Conservation (phyloP, 148 eudicot species). For the Salicornia ramosissima region DNA sequence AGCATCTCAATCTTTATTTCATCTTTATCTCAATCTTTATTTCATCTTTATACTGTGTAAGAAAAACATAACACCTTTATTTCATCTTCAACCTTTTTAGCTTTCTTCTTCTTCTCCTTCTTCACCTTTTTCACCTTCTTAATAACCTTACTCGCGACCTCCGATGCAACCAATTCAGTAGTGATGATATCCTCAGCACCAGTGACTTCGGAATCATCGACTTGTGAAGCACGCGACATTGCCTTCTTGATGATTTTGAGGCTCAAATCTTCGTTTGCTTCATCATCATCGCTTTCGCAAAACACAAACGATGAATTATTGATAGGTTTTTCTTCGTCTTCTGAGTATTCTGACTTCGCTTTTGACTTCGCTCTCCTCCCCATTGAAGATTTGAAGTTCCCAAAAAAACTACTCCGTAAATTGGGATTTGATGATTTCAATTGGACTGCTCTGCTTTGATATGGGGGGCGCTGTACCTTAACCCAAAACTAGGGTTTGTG, state of each 20-base stretch:
- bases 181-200: slow-evolving; percentile 20
- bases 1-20: background rate
- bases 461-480: background rate
- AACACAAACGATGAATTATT: background rate
- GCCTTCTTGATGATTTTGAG: slow-evolving; percentile 75
- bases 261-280: slow-evolving; percentile 84
- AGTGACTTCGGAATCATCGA: background rate
- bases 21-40: slow-evolving; percentile 10
- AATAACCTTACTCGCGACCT: slow-evolving; percentile 23
- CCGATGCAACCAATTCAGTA: slow-evolving; percentile 20
- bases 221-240: slow-evolving; percentile 37
- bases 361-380: slow-evolving; percentile 25
- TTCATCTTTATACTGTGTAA: too few relatives aligned
- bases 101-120: slow-evolving; percentile 27
- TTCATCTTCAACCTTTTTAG: slow-evolving; percentile 23
- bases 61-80: slow-evolving; percentile 8
- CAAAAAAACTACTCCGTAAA: slow-evolving; percentile 21
- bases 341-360: slow-evolving; percentile 23
- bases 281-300: slow-evolving; percentile 53
- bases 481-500: slow-evolving; percentile 7
- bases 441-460: background rate
- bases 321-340: slow-evolving; percentile 10
- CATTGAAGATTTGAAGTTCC: slow-evolving; percentile 10
- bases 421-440: slow-evolving; percentile 7
- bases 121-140: slow-evolving; percentile 26